phyloP scores from a whole-genome alignment of 371 early-diverging fungal genomes.

The Apophysomyces ossiformis region DNA sequence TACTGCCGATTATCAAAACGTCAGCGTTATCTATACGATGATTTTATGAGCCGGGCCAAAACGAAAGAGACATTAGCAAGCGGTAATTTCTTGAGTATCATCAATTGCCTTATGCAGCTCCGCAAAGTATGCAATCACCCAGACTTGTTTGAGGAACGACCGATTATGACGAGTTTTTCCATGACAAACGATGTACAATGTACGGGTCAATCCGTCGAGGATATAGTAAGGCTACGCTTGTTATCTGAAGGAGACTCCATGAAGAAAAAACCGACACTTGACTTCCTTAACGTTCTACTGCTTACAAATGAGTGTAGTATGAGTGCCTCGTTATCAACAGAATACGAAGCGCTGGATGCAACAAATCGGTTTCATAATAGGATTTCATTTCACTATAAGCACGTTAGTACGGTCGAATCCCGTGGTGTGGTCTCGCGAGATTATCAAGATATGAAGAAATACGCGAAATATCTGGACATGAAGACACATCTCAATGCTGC shows the following conservation, averaged over 20 bases:
- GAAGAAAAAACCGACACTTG: slow-evolving; percentile 32
- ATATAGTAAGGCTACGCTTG: slow-evolving; percentile 51
- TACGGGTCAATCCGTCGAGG: slow-evolving; percentile 46
- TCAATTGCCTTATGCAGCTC: slow-evolving; percentile 94
- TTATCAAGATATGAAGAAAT: slow-evolving; percentile 45
- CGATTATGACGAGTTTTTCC: slow-evolving; percentile 79
- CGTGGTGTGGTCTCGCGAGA: slow-evolving; percentile 32
- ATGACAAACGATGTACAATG: slow-evolving; percentile 59
- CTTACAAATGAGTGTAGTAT: slow-evolving; percentile 26
- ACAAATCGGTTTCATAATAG: slow-evolving; percentile 35
- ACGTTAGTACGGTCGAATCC: slow-evolving; percentile 31
- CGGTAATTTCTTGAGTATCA: slow-evolving; percentile 82
- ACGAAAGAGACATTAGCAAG: slow-evolving; percentile 77
- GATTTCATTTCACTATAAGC: slow-evolving; percentile 32
- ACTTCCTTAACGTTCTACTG: slow-evolving; percentile 57
- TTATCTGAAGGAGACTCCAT: slow-evolving; percentile 30
- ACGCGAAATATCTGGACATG: slow-evolving; percentile 39
- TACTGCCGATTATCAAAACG: slow-evolving; percentile 79
- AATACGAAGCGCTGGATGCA: slow-evolving; percentile 50
- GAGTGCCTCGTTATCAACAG: slow-evolving; percentile 39
- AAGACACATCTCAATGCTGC: slow-evolving; percentile 21
- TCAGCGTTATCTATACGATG: slow-evolving; percentile 88
- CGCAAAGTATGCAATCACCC: slow-evolving; percentile 98
- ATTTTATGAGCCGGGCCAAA: slow-evolving; percentile 84
- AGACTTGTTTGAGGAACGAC: slow-evolving; percentile 91